A percentile compares a stretch with the other conserved stretches of the same genome.
Evolutionary conservation across 257 asterid species (phyloP).

Genomic region (Nicotiana benthamiana): DNA sequence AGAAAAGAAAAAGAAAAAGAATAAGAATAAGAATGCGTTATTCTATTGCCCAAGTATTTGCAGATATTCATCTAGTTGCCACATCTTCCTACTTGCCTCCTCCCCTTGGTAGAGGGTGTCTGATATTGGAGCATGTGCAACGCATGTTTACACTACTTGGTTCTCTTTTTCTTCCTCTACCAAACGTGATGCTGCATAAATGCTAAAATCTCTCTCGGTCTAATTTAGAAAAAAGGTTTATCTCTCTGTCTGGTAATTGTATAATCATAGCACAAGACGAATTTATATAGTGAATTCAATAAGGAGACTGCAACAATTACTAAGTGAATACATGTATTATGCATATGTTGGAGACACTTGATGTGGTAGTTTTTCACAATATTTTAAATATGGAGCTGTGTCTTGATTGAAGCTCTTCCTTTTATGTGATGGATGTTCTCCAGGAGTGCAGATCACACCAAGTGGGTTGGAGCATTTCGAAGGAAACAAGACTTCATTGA

Average conservation of each 20-base stretch:
- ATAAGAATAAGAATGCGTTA: not conserved
- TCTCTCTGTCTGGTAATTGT: not conserved
- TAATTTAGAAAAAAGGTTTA: not conserved
- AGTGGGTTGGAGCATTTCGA: slow-evolving; percentile 79
- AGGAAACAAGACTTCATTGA: slow-evolving; percentile 78
- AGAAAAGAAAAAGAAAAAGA: not conserved
- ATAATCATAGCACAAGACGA: not conserved
- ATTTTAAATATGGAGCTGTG: not conserved
- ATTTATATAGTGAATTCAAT: not conserved
- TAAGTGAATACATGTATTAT: not conserved
- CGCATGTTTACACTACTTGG: not conserved
- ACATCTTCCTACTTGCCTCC: not conserved
- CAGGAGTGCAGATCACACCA: slow-evolving; percentile 91
- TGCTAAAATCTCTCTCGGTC: not conserved
- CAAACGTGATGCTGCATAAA: not conserved
- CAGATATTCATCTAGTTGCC: not conserved
- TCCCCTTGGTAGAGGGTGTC: not conserved
- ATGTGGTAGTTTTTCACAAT: not conserved
- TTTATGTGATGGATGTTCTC: slow-evolving; percentile 6
- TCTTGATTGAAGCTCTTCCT: not conserved
- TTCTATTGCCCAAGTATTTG: not conserved
- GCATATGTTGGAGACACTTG: not conserved
- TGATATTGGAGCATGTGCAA: not conserved
- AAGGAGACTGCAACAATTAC: not conserved
- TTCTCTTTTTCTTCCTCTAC: not conserved